Base-by-base conservation (phyloP, 805 yeast species). In the Kodamaea nitidulidarum region DNA sequence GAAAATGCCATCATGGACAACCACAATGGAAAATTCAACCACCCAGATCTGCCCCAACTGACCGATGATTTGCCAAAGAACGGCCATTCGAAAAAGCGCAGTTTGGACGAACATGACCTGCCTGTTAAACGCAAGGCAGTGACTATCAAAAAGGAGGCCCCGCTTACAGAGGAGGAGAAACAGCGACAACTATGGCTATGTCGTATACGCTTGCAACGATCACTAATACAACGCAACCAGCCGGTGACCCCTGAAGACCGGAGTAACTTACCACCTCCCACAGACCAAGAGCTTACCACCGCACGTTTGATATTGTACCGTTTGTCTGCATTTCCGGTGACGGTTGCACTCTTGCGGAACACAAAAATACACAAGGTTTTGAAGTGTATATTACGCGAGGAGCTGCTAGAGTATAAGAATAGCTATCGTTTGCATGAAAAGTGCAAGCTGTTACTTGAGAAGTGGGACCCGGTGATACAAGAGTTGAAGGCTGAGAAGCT, bases 361-460 rank as follows among this genome's bases (percentile, higher is more conserved):
- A 71, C 79, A 11, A 75, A 73, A 47, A 58, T 75, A 37, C 78
- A 75, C 49, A 75, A 75, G 51, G 79, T 75, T 1, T 51, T 75
- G 42, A 72, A 69, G 50, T 75, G 76, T 40, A 71, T 75, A 15
- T 43, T 65, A 36, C 65, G 63, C 41, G 62, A 65, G 43, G 60
- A 58, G 18, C 58, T 57, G 25, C 58, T 73, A 44, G 69, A 61
- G 43, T 63, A 67, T 42, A 62, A 67, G 10, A 66, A 70, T 27
- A 70, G 73, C 43, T 70, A 63, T 52, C 61, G 67, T 42, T 61
- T 75, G 41, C 77, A 73, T 43, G 69, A 66, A 39, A 58, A 72
- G 44, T 67, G 74, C 42, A 57, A 54, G 16, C 65, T 63, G 29
- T 51, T 75, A 25, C 51, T 75, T 35, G 38, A 49, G 4, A 60